These are phyloP conservation scores for Vinca major DNA, from an alignment of 305 asterid genomes.

Conservation along the genomic window DNA sequence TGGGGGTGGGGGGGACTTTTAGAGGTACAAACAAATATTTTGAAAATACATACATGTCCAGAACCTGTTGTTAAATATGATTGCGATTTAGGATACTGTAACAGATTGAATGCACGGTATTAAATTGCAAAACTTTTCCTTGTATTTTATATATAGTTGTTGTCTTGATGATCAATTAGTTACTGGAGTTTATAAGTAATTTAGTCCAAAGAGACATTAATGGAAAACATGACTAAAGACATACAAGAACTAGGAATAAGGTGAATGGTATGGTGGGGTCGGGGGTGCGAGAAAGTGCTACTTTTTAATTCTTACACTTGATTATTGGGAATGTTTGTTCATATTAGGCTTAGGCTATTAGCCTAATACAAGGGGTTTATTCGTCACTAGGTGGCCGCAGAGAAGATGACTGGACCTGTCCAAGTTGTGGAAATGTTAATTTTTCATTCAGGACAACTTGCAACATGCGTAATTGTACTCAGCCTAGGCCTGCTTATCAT, in stretches of 20 bases:
- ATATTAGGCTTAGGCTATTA: background rate
- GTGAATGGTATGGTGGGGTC: no score
- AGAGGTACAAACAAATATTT: background rate
- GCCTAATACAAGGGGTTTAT: constrained; percentile 14
- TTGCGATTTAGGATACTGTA: background rate
- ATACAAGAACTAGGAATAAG: background rate
- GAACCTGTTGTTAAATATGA: background rate
- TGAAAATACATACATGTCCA: background rate
- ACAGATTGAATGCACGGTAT: background rate
- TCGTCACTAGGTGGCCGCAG: constrained; percentile 67
- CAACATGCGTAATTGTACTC: constrained; percentile 91
- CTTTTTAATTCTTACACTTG: background rate
- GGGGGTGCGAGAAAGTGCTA: constrained; percentile 1
- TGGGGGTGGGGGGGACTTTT: background rate
- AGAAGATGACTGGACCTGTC: constrained; percentile 97
- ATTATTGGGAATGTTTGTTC: background rate
- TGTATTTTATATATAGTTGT: background rate
- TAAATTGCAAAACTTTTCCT: background rate
- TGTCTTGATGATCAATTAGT: background rate
- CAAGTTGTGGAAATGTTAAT: constrained; percentile 87
- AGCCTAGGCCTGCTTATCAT: constrained; percentile 92
- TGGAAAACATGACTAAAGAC: background rate
- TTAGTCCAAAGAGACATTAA: background rate
- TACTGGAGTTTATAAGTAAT: background rate
- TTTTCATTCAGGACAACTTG: constrained; percentile 93